phyloP scores from a whole-genome alignment of 306 rosid species.

The Castanospermum australe region DNA sequence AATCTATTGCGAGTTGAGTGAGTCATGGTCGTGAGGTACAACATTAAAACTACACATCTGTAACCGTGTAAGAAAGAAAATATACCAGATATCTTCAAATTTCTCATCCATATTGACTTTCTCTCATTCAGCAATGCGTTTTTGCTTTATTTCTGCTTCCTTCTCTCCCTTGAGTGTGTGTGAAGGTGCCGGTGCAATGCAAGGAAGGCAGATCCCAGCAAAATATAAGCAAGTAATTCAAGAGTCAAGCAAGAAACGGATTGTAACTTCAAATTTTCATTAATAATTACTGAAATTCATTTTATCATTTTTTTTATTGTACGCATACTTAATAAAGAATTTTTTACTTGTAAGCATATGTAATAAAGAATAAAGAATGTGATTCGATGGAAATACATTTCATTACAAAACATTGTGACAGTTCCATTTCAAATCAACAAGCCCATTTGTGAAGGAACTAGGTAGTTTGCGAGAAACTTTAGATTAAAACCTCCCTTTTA shows the following conservation, averaged over 20 bases:
- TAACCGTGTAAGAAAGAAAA: constrained; percentile 20
- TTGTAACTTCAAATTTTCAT: not conserved
- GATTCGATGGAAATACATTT: too few relatives aligned
- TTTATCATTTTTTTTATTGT: not conserved
- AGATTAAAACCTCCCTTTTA: too few relatives aligned
- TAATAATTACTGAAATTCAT: not conserved
- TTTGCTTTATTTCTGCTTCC: not conserved
- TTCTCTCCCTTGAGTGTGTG: not conserved
- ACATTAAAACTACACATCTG: not conserved
- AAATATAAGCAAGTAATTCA: not conserved
- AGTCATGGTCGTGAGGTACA: constrained; percentile 38
- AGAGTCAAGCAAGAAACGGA: not conserved
- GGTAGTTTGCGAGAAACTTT: too few relatives aligned
- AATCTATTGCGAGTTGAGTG: not conserved
- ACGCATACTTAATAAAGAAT: too few relatives aligned
- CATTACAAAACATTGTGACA: too few relatives aligned
- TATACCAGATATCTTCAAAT: not conserved
- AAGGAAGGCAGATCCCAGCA: not conserved
- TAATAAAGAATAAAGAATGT: too few relatives aligned
- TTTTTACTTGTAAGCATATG: not conserved
- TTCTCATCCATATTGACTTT: constrained; percentile 34
- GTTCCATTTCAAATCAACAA: too few relatives aligned
- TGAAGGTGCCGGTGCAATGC: not conserved
- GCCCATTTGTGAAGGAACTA: too few relatives aligned
- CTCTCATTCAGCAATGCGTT: not conserved